Percentiles rank a stretch among this genome's conserved stretches.
Evolutionary conservation across 179 eudicot species (phyloP).

Genomic region (Beta lomatogona): DNA sequence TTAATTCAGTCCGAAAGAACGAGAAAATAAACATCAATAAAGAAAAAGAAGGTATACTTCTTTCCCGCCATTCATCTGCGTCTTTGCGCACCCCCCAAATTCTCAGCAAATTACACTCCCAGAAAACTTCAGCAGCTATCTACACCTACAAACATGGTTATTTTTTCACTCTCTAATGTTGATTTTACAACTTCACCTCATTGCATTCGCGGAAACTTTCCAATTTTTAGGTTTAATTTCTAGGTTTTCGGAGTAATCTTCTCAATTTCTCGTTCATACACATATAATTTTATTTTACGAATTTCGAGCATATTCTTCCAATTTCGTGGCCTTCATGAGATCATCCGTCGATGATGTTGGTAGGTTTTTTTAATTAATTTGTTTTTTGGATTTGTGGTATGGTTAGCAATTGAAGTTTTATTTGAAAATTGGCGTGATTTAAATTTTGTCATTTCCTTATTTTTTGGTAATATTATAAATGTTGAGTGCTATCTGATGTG

Average conservation of each 20-base stretch:
- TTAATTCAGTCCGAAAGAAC: no score
- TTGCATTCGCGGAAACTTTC: not conserved
- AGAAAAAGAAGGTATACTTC: not conserved
- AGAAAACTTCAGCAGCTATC: not conserved
- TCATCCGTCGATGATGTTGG: conserved; percentile 3
- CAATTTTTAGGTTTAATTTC: not conserved
- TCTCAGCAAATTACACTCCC: not conserved
- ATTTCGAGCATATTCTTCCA: not conserved
- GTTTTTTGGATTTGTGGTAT: not conserved
- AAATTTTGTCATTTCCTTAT: conserved; percentile 12
- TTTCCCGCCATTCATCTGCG: conserved; percentile 16
- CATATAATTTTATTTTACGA: not conserved
- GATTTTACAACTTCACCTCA: not conserved
- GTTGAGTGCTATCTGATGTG: conserved; percentile 25
- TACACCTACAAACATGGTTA: not conserved
- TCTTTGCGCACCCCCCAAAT: not conserved
- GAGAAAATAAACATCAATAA: no score
- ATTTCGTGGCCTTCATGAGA: not conserved
- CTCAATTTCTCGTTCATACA: not conserved
- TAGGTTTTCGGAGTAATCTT: conserved; percentile 1
- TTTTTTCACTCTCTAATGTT: not conserved
- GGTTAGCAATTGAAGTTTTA: not conserved
- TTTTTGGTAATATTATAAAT: not conserved
- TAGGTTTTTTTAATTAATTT: not conserved
- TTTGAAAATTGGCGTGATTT: not conserved